Base-by-base conservation (phyloP, 2,329 filamentous ascomycete genomes). In the Fusarium concolor region DNA sequence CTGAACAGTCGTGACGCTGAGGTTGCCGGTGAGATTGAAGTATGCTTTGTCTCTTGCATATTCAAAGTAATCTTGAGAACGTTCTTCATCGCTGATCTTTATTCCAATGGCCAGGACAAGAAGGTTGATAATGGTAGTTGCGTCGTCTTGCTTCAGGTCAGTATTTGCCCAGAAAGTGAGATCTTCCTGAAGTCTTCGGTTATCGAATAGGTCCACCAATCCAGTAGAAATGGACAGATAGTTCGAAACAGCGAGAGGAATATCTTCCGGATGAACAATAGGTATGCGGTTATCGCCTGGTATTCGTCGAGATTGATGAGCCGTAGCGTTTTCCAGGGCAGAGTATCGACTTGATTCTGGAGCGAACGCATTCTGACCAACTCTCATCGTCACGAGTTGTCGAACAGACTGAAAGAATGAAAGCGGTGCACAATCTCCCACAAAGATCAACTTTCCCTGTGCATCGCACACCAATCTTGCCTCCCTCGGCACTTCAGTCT, bases 371-470 rank as follows among this genome's bases (percentile, higher is more conserved):
- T 82, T 78, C 14, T 80, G 78, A 18, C 84, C 84, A 33, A 86
- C 80, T 8, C 80, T 76, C 0, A 78, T 80, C 0, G 81, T 85
- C 22, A 87, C 84, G 18, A 87, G 79, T 66, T 85, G 81, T 3
- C 85, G 79, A 9, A 87, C 82, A 0, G 84, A 86, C 65, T 86
- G 84, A 67, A 87, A 87, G 62, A 87, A 84, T 0, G 85, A 87
- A 20, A 87, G 75, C 1, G 85, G 85, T 6, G 85, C 85, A 65
- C 85, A 87, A 70, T 87, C 85, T 7, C 85, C 85, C 24, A 87
- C 84, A 70, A 87, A 87, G 29, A 85, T 83, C 22, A 86, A 72
- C 67, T 86, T 86, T 1, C 85, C 85, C 57, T 85, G 83, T 1
- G 83, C 80, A 63, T 87, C 85, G 41, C 82, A 82, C 0, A 87